Evolutionary conservation across 371 early-diverging fungal genomes (phyloP).

Genomic region (Mucor mucedo): DNA sequence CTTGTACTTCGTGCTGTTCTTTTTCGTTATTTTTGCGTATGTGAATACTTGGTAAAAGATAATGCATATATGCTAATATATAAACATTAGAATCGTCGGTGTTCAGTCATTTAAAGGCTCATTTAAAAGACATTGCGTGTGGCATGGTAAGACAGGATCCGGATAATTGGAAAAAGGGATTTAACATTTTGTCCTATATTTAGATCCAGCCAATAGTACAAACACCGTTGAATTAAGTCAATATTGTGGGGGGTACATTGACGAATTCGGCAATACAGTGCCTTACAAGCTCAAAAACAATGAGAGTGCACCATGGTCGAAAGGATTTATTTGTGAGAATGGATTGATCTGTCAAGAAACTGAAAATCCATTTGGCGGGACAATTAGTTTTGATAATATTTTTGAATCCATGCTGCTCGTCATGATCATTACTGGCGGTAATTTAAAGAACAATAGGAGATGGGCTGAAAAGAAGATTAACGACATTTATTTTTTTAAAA

Average conservation of each 20-base stretch:
- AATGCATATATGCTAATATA: not conserved
- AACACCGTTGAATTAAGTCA: conserved; percentile 40
- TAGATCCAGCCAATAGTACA: conserved; percentile 43
- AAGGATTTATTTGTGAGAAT: conserved; percentile 64
- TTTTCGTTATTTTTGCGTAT: conserved; percentile 67
- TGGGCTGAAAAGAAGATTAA: not conserved
- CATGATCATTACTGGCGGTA: conserved; percentile 57
- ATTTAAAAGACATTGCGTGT: conserved; percentile 62
- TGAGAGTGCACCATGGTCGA: conserved; percentile 39
- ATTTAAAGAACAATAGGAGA: not conserved
- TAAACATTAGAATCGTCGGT: conserved; percentile 55
- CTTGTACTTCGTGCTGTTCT: conserved; percentile 64
- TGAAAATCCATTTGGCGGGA: conserved; percentile 53
- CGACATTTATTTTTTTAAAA: not conserved
- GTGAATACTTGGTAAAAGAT: not conserved
- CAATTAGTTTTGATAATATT: conserved; percentile 67
- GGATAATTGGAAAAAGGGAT: not conserved
- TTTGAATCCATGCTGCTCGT: conserved; percentile 64
- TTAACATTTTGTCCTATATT: not conserved
- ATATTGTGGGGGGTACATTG: conserved; percentile 57
- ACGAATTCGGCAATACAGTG: conserved; percentile 19
- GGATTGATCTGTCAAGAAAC: conserved; percentile 60
- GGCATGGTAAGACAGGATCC: conserved; percentile 40
- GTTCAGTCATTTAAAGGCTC: conserved; percentile 74
- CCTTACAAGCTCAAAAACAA: conserved; percentile 38